Evolutionary conservation across 140 eudicot species (phyloP), one percentile per base, ranked within the genome.

Genomic region (Senecio squalidus): DNA sequence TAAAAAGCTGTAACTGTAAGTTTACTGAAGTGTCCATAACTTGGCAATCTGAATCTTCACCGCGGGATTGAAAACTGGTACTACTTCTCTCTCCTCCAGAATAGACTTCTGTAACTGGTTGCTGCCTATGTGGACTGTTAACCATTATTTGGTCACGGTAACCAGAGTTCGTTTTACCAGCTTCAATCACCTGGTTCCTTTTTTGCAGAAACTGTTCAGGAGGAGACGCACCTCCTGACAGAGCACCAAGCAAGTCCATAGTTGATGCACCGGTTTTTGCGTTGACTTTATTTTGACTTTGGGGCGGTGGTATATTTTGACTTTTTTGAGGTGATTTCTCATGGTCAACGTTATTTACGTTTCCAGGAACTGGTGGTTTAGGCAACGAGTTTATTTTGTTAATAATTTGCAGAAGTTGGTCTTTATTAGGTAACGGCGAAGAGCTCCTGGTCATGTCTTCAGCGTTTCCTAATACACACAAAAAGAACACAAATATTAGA

Each of bases 331-430:
- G 18, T 1, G 54, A 56, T 69, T 66, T 85, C 58, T 71, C 73
- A 5, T 75, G 56, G 54, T 44, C 60, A 46, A 58, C 73, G 11
- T 59, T 78, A 31, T 47, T 70, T n/a, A 68, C 47, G 56, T 20
- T 58, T 72, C 69, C 75, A 1, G 74, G 69, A 51, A 45, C 63
- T 14, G 75, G 86, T 36, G 70, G 40, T 27, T 78, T 80, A 39
- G 94, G 98, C 36, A 80, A 70, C 18, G 95, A 70, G 48, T 86
- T 80, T 55, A 91, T 83, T 79, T 83, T 91, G 58, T 76, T 80
- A 36, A 91, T 85, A 63, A 91, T 81, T 39, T 91, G 91, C 48
- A 91, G 64, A 3, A 91, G 84, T 69, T 86, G 95, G 36, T 83
- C 84, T 55, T 86, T 86, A 33, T 86, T 82, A 23, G 86, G 88